Percentiles rank a stretch among this genome's conserved stretches.
Conservation (phyloP, 1,284 basidiomycete genomes). For the Sanghuangporus baumii region DNA sequence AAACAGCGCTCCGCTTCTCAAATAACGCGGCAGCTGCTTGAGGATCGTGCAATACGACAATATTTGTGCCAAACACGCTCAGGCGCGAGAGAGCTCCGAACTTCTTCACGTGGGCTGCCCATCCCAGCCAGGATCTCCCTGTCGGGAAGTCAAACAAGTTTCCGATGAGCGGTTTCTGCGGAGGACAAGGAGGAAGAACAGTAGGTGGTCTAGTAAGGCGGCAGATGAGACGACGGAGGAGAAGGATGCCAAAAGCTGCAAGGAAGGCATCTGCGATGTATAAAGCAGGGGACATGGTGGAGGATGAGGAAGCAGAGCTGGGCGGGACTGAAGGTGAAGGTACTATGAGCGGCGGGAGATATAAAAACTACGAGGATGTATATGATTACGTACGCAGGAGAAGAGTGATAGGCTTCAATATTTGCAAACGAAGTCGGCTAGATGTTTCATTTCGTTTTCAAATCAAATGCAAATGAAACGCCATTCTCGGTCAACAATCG, state of each 20-base stretch:
- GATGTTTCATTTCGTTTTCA: neutral
- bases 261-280: conserved; percentile 5
- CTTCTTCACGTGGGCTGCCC: neutral
- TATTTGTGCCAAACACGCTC: conserved; percentile 14
- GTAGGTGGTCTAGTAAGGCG: neutral
- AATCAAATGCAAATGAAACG: neutral
- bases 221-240: conserved; percentile 2
- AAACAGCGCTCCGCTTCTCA: conserved; percentile 15
- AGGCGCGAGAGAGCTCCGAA: conserved; percentile 15
- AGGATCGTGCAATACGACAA: conserved; percentile 15
- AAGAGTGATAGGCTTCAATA: neutral
- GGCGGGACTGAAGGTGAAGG: neutral
- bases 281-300: neutral
- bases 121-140: conserved; percentile 14
- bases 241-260: conserved; percentile 3
- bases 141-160: conserved; percentile 16
- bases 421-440: neutral
- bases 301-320: neutral
- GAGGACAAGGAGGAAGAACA: conserved; percentile 14
- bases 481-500: neutral
- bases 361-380: neutral
- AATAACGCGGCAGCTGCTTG: conserved; percentile 6
- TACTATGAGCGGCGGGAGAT: neutral
- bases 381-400: neutral
- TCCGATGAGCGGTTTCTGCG: conserved; percentile 12